Percentiles rank a stretch among this genome's conserved stretches.
phyloP scores from a whole-genome alignment of 2,329 filamentous ascomycete species.

The Verticillium nubilum region DNA sequence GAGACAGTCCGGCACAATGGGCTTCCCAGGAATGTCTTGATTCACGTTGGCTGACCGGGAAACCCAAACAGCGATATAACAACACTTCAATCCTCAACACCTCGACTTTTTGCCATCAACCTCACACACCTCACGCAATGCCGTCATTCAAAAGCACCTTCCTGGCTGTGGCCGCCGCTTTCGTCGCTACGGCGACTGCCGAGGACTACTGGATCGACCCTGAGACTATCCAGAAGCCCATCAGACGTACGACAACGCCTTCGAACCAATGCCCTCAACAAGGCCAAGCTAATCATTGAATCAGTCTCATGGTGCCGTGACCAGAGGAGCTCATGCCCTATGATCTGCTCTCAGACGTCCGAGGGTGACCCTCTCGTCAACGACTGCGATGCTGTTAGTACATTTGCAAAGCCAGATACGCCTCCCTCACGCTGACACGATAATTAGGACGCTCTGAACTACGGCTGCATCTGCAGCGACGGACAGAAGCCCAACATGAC shows the following conservation, averaged over 20 bases:
- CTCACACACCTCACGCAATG: constrained; percentile 33
- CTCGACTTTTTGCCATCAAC: too few species aligned
- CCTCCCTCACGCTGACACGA: neutral
- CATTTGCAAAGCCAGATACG: neutral
- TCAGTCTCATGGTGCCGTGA: constrained; percentile 60
- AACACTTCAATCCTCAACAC: neutral
- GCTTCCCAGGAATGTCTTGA: constrained; percentile 7
- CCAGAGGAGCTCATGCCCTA: constrained; percentile 60
- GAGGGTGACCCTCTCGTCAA: constrained; percentile 52
- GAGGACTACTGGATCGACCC: constrained; percentile 60
- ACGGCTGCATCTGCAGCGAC: constrained; percentile 66
- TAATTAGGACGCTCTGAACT: constrained; percentile 52
- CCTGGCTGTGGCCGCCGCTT: constrained; percentile 48
- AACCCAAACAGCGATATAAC: constrained; percentile 4
- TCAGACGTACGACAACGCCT: constrained; percentile 40
- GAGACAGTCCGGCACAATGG: neutral
- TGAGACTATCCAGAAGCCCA: constrained; percentile 44
- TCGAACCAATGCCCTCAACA: neutral
- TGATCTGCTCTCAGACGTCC: constrained; percentile 62
- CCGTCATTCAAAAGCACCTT: constrained; percentile 46
- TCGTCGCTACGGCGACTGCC: constrained; percentile 39
- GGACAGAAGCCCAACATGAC: constrained; percentile 64
- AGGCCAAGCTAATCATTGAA: constrained; percentile 6
- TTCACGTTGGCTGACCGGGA: constrained; percentile 6
- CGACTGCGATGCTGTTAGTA: constrained; percentile 59